phyloP scores from a whole-genome alignment of 192 early-diverging fungal species.

The Umbelopsis ramanniana region DNA sequence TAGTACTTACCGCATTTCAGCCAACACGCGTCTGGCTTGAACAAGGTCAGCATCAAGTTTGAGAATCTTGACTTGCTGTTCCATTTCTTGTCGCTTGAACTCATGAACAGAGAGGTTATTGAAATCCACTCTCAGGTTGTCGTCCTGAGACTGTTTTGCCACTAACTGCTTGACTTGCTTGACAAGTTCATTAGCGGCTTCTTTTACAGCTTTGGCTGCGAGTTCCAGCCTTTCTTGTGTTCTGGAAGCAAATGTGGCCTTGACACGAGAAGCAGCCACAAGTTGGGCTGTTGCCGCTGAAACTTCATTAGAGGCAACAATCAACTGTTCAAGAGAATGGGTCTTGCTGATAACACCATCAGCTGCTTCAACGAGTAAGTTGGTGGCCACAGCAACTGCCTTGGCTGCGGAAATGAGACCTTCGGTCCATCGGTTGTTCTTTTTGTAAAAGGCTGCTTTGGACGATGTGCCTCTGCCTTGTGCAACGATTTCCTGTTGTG shows the following conservation, averaged over 20 bases:
- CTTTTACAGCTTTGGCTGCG: conserved; percentile 91
- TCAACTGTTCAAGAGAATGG: conserved; percentile 89
- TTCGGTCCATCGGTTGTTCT: conserved; percentile 99
- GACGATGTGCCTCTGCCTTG: conserved; percentile 84
- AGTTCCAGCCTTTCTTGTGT: conserved; percentile 94
- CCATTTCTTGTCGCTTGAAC: conserved; percentile 97
- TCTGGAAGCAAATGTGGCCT: conserved; percentile 88
- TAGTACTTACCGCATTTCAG: conserved; percentile 69
- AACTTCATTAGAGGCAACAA: conserved; percentile 98
- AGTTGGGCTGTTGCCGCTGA: conserved; percentile 95
- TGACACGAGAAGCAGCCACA: conserved; percentile 95
- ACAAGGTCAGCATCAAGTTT: conserved; percentile 93
- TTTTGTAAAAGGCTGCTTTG: conserved; percentile 95
- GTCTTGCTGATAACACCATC: conserved; percentile 96
- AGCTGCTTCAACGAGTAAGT: conserved; percentile 89
- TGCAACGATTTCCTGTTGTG: conserved; percentile 96
- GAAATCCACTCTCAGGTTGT: conserved; percentile 63
- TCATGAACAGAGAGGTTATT: conserved; percentile 86
- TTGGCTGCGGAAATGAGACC: conserved; percentile 98
- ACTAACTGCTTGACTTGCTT: conserved; percentile 89
- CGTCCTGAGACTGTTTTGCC: conserved; percentile 72
- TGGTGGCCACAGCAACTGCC: conserved; percentile 91
- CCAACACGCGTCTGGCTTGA: conserved; percentile 82
- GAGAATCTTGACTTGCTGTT: conserved; percentile 96
- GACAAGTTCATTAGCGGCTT: conserved; percentile 89